These are phyloP conservation scores for Corynascus novoguineensis DNA, from an alignment of 495 filamentous ascomycete species.

Conservation along the genomic window DNA sequence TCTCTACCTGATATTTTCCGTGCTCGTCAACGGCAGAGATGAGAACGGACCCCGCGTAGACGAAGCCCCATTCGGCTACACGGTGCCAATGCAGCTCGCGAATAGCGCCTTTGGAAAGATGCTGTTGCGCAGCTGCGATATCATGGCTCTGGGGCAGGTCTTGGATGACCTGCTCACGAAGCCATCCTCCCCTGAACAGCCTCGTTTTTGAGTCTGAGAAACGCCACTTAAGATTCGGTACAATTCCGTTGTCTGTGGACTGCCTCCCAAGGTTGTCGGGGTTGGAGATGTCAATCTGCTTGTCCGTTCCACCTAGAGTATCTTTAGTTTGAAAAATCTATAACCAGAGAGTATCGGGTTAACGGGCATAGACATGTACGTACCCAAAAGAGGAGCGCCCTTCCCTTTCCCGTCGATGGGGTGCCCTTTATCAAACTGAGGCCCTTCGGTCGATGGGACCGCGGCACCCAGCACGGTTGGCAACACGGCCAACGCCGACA, in stretches of 20 bases:
- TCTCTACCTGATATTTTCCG: constrained; percentile 50
- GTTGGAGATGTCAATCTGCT: constrained; percentile 51
- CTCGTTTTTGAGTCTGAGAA: constrained; percentile 59
- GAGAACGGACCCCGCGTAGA: constrained; percentile 52
- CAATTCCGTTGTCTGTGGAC: constrained; percentile 53
- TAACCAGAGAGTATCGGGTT: background rate
- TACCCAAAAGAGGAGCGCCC: constrained; percentile 53
- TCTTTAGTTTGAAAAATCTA: constrained; percentile 14
- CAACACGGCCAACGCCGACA: constrained; percentile 1
- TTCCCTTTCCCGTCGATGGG: constrained; percentile 52
- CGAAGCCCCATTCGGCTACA: constrained; percentile 61
- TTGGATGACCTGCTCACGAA: constrained; percentile 57
- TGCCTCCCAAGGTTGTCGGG: constrained; percentile 55
- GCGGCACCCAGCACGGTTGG: constrained; percentile 7
- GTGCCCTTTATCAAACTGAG: constrained; percentile 43
- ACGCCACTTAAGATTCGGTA: constrained; percentile 59
- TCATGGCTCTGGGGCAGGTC: constrained; percentile 56
- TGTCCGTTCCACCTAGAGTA: constrained; percentile 47
- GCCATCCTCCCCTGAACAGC: constrained; percentile 57
- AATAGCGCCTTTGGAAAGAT: constrained; percentile 56
- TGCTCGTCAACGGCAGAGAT: constrained; percentile 57
- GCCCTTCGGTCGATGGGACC: background rate
- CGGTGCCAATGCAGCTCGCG: constrained; percentile 64
- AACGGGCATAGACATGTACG: constrained; percentile 2
- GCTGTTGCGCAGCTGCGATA: constrained; percentile 58